phyloP scores from a whole-genome alignment of 2,329 filamentous ascomycete genomes.

The Trichoderma polysporum region DNA sequence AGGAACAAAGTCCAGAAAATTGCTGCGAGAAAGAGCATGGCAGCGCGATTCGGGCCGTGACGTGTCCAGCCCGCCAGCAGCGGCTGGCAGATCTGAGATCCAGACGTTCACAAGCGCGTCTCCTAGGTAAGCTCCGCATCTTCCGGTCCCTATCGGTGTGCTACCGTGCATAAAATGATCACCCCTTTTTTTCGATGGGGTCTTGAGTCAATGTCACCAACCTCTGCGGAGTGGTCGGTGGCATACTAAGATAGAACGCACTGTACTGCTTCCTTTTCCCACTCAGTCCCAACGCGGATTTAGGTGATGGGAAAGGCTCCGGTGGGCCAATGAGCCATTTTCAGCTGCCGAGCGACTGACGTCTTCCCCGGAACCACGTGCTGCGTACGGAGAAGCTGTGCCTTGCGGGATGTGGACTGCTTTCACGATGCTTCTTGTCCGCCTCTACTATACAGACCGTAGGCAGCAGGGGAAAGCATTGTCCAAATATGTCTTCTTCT shows the following conservation, averaged over 20 bases:
- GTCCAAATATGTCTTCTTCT: neutral
- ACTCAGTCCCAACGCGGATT: neutral
- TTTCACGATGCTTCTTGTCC: neutral
- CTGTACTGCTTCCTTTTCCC: too few relatives aligned
- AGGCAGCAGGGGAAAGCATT: neutral
- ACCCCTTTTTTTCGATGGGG: neutral
- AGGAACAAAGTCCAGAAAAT: neutral
- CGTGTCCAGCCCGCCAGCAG: slow-evolving; percentile 14
- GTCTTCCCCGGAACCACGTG: neutral
- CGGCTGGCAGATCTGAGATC: slow-evolving; percentile 16
- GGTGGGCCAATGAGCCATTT: neutral
- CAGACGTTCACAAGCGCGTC: slow-evolving; percentile 4
- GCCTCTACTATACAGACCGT: neutral
- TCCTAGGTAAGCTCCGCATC: neutral
- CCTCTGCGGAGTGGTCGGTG: neutral
- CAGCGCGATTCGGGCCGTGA: slow-evolving; percentile 18
- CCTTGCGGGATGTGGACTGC: neutral
- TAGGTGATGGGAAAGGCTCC: too few relatives aligned
- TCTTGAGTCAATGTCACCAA: neutral
- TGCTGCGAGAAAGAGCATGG: neutral
- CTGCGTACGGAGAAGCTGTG: neutral
- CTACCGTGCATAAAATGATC: neutral
- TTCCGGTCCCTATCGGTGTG: slow-evolving; percentile 14
- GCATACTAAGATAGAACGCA: neutral
- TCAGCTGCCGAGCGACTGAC: neutral